These are phyloP conservation scores for Aspergillus sp. DNA, from an alignment of 2,329 filamentous ascomycete genomes.

Conservation along the genomic window DNA sequence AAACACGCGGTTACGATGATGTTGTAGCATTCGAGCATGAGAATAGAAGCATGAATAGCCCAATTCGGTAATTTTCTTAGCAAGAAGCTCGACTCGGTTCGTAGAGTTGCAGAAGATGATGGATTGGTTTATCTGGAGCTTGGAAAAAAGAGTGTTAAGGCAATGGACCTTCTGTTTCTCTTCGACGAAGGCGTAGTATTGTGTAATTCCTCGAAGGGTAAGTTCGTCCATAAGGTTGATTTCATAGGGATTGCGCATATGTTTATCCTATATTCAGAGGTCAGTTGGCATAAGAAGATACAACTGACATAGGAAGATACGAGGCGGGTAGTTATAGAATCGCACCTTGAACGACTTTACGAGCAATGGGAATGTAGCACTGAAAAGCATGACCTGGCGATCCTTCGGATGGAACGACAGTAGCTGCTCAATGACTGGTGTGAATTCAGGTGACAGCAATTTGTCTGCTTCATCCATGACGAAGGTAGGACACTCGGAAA, in stretches of 20 bases:
- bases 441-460: slow-evolving; percentile 92
- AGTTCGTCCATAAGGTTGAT: slow-evolving; percentile 99
- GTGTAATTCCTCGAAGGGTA: slow-evolving; percentile 92
- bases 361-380: slow-evolving; percentile 91
- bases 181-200: slow-evolving; percentile 98
- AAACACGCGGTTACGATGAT: slow-evolving; percentile 95
- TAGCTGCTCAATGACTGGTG: slow-evolving; percentile 91
- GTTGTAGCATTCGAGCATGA: slow-evolving; percentile 95
- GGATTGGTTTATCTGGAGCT: slow-evolving; percentile 98
- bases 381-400: slow-evolving; percentile 98
- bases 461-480: slow-evolving; percentile 99
- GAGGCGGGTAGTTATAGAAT: neutral
- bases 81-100: slow-evolving; percentile 91
- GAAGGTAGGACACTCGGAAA: slow-evolving; percentile 93
- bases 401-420: slow-evolving; percentile 94
- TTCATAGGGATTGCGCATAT: slow-evolving; percentile 93
- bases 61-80: slow-evolving; percentile 98
- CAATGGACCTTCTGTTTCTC: slow-evolving; percentile 99
- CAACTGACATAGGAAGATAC: neutral
- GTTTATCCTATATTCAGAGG: slow-evolving; percentile 57
- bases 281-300: neutral
- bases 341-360: slow-evolving; percentile 81
- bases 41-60: slow-evolving; percentile 99
- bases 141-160: slow-evolving; percentile 96
- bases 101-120: slow-evolving; percentile 99